Evolutionary conservation across 371 early-diverging fungal genomes (phyloP).

Genomic region (Smittium culicis): DNA sequence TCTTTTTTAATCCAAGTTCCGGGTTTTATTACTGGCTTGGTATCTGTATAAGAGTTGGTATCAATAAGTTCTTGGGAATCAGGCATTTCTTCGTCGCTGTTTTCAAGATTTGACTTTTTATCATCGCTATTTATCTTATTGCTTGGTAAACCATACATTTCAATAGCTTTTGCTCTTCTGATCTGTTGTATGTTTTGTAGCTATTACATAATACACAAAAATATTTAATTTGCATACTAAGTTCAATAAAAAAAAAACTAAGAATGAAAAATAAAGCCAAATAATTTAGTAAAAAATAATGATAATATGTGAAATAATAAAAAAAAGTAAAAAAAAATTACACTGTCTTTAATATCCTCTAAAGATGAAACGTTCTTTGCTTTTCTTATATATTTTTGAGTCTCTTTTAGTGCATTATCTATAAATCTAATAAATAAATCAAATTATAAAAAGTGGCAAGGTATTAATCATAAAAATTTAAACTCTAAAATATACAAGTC

Average conservation of each 20-base stretch:
- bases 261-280: too few relatives aligned
- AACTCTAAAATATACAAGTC: too few relatives aligned
- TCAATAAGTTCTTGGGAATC: background rate
- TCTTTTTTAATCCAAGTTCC: too few relatives aligned
- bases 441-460: too few relatives aligned
- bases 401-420: background rate
- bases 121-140: background rate
- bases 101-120: too few relatives aligned
- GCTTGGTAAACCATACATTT: background rate
- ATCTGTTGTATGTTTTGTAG: background rate
- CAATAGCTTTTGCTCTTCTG: background rate
- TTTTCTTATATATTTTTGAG: background rate
- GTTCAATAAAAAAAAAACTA: too few relatives aligned
- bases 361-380: background rate
- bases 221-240: too few relatives aligned
- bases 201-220: background rate
- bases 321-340: background rate
- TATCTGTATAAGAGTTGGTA: background rate
- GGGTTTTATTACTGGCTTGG: background rate
- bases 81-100: too few relatives aligned
- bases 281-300: too few relatives aligned
- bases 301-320: background rate
- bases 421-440: background rate
- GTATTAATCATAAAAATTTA: too few relatives aligned
- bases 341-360: background rate